Evolutionary conservation across 345 rosid genomes (phyloP), one percentile per base, ranked within the genome.

Genomic region (Ceriops decandra): DNA sequence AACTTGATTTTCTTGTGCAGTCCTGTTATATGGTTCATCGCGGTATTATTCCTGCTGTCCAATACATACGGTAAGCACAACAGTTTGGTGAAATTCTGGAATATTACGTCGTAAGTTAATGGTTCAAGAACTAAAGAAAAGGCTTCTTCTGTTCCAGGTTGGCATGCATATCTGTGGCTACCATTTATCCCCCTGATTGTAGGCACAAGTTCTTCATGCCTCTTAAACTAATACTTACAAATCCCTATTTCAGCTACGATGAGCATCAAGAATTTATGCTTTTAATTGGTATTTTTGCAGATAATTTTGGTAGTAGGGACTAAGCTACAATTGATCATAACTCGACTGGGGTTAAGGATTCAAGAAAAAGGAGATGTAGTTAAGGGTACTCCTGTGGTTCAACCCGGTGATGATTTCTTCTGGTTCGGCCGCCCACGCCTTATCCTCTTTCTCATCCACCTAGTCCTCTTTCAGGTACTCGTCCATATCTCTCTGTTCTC

Each of bases 361-460:
- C 92, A 84, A 82, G 93, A 87, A 0, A 86, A 85, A 80, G 99
- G 98, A 35, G 86, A 82, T 57, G 99, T 95, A 64, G 96, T 95
- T 62, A 85, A 77, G 81, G 99, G 99, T 62, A 86, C 92, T 33
- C 99, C 98, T 1, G 82, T 95, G 52, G 99, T 95, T 77, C 81
- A 86, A 78, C 99, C 96, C 5, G 87, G 88, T 0, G 96, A 95
- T 67, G 90, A 92, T 10, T 96, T 95, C 62, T 95, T 95, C 87
- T 95, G 99, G 99, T 91, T 95, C 2, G 88, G 97, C 21, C 83
- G 86, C 11, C 97, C 99, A 0, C 91, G 87, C 57, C 76, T 95
- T 66, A 66, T 95, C 59, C 98, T 95, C 78, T 87, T 86, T 63
- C 90, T 95, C 72, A 85, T 95, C 74, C 96, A 90, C 73, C 32